Evolutionary conservation across 306 rosid genomes (phyloP).

Genomic region (Malus domestica): ASM211411v1 NC_041803.1:26436001-26436500

Average conservation of each 20-base stretch:
- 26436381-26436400: slow-evolving; percentile 59
- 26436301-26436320: slow-evolving; percentile 66
- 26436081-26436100: slow-evolving; percentile 71
- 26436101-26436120: slow-evolving; percentile 26
- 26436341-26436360: slow-evolving; percentile 46
- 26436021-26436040: slow-evolving; percentile 49
- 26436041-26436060: slow-evolving; percentile 53
- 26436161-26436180: slow-evolving; percentile 50
- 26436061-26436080: slow-evolving; percentile 74
- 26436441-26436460: slow-evolving; percentile 47
- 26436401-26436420: slow-evolving; percentile 62
- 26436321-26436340: slow-evolving; percentile 60
- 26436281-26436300: slow-evolving; percentile 34
- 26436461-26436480: slow-evolving; percentile 75
- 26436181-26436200: slow-evolving; percentile 55
- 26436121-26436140: slow-evolving; percentile 40
- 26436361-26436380: slow-evolving; percentile 54
- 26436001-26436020: slow-evolving; percentile 57
- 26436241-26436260: slow-evolving; percentile 52
- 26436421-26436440: slow-evolving; percentile 49
- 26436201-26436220: slow-evolving; percentile 53
- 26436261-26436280: slow-evolving; percentile 31
- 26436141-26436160: slow-evolving; percentile 81
- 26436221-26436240: slow-evolving; percentile 63
- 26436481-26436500: slow-evolving; percentile 53